phyloP scores from a whole-genome alignment of 2,329 filamentous ascomycete species.

The Xylaria sp. region DNA sequence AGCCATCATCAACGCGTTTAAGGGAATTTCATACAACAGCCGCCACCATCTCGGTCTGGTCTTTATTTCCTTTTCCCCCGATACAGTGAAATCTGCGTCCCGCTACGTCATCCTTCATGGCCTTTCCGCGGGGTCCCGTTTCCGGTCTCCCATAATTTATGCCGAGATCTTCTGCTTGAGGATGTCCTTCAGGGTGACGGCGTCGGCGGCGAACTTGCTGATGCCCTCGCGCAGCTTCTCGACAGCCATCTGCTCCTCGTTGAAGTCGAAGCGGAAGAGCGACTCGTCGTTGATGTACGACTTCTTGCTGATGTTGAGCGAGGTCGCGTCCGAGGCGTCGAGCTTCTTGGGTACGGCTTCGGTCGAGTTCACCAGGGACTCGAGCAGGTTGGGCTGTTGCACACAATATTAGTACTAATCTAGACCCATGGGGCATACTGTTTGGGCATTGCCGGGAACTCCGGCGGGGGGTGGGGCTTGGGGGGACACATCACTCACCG shows the following conservation, averaged over 20 bases:
- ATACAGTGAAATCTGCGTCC: too few relatives aligned
- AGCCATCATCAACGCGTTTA: slow-evolving; percentile 17
- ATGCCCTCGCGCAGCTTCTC: slow-evolving; percentile 99
- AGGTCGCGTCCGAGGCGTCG: slow-evolving; percentile 65
- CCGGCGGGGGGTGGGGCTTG: too few relatives aligned
- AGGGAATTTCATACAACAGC: slow-evolving; percentile 8
- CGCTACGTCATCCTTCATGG: too few relatives aligned
- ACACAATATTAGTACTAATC: slow-evolving; percentile 17
- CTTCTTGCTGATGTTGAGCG: slow-evolving; percentile 83
- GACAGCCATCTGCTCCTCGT: slow-evolving; percentile 98
- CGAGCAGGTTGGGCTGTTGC: slow-evolving; percentile 80
- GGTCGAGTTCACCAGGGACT: slow-evolving; percentile 86
- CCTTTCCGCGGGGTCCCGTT: too few relatives aligned
- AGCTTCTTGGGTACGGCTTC: slow-evolving; percentile 91
- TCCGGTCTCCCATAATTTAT: slow-evolving; percentile 35
- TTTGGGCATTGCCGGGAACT: neutral
- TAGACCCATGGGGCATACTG: too few relatives aligned
- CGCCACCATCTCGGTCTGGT: neutral
- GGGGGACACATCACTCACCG: slow-evolving; percentile 58
- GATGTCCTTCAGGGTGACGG: slow-evolving; percentile 89
- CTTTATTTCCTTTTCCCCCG: too few relatives aligned
- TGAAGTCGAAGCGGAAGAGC: slow-evolving; percentile 97
- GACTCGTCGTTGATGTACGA: slow-evolving; percentile 88
- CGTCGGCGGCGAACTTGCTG: slow-evolving; percentile 98
- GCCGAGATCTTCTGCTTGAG: slow-evolving; percentile 79